Evolutionary conservation across 2,329 filamentous ascomycete species (phyloP).

Genomic region (Hypomyces perniciosus): DNA sequence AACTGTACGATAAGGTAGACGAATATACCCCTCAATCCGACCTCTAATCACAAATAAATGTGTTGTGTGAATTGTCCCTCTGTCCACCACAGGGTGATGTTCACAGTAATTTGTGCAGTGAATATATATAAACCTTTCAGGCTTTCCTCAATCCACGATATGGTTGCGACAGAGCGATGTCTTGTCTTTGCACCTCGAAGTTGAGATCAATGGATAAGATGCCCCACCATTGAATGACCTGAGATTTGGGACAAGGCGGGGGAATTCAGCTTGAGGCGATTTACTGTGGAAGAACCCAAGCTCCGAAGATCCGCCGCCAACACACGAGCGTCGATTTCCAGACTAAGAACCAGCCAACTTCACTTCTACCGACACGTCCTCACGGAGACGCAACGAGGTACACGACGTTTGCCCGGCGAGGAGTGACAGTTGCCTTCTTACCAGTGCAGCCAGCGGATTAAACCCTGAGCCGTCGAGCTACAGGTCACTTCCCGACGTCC

Average conservation of each 20-base stretch:
- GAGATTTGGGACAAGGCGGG: conserved; percentile 4
- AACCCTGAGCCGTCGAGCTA: not conserved
- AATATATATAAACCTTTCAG: too few species aligned
- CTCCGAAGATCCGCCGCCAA: conserved; percentile 19
- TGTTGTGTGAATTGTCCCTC: not conserved
- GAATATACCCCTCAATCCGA: too few species aligned
- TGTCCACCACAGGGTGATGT: too few species aligned
- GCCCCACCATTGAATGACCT: conserved; percentile 4
- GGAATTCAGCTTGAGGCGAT: not conserved
- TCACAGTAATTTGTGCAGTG: too few species aligned
- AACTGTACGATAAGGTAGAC: not conserved
- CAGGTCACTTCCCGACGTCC: not conserved
- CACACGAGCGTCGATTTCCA: conserved; percentile 8
- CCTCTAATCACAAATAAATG: not conserved
- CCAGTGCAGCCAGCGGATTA: not conserved
- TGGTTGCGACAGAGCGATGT: too few species aligned
- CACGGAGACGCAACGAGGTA: conserved; percentile 1
- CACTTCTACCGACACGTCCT: too few species aligned
- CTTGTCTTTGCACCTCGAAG: not conserved
- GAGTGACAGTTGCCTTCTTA: not conserved
- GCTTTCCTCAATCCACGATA: too few species aligned
- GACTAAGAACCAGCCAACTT: conserved; percentile 5
- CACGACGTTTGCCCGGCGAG: not conserved
- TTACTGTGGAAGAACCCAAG: conserved; percentile 12
- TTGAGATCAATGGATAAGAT: not conserved